Base-by-base conservation (phyloP, 371 early-diverging fungal genomes). In the Rhizopus sp. region DNA sequence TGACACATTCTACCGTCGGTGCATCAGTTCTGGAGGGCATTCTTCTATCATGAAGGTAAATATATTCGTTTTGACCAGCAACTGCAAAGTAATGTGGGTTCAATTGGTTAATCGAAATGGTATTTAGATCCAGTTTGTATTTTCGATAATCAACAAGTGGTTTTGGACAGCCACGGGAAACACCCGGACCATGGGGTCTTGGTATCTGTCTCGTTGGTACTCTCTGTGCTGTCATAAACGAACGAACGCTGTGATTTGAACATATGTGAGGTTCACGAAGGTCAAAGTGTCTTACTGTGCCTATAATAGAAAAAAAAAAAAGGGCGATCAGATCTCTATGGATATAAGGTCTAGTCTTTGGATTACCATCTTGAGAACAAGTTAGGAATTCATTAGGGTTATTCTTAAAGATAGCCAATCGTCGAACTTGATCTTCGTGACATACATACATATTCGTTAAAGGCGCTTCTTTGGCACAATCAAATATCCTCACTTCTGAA, bases 291-390 rank as follows among this genome's bases (percentile, higher is more conserved):
- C 85, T 75, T 2, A 87, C 84, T 8, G 84, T 84, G 3, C 81
- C 79, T 81, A 55, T 12, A 42, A 7, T 10, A 32, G 12, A 31
- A 44, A 23, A 39, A 34, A 13, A 32, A 48, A 17, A 41, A 42
- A 16, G 32, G 35, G 23, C 23, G 2, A 23, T 23, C 23, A 23
- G 23, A 23, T 23, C 23, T 23, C 23, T 23, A 23, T 23, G 23
- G 23, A 23, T 23, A 23, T 23, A 23, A n/a, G 30, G 30, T 16
- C 0, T 23, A 30, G 10, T 23, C 23, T 23, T 23, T 31, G 17
- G 16, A 41, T 51, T 70, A 75, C 87, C 86, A 62, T 89, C 90
- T 69, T 86, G 84, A 3, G 85, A 78, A 50, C 90, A 89, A 7
- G 84, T 69, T 16, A 86, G 53, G 60, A 88, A 84, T 39, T 82